Percentiles rank a stretch among this genome's conserved stretches.
These are phyloP conservation scores for Clonostachys rhizophaga DNA, from an alignment of 2,329 filamentous ascomycete species.

Conservation along the genomic window DNA sequence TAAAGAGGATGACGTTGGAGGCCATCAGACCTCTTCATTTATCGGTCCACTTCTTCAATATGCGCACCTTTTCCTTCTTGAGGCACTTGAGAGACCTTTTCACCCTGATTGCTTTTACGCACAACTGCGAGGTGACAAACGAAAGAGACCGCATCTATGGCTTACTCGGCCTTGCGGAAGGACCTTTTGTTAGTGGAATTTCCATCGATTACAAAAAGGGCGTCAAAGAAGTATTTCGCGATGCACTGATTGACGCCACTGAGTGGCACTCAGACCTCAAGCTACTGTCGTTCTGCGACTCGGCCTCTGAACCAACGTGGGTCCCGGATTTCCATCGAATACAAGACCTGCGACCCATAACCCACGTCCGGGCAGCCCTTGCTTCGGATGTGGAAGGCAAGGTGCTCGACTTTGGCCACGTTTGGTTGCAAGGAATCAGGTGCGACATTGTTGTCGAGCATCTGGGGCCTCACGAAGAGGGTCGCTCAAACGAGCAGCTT, in stretches of 20 bases:
- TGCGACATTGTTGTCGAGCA: background rate
- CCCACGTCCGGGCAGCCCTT: background rate
- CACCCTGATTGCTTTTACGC: constrained; percentile 8
- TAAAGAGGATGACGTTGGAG: background rate
- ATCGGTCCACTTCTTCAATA: background rate
- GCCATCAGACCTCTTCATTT: background rate
- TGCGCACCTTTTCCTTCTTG: background rate
- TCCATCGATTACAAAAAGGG: background rate
- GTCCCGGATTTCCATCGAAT: background rate
- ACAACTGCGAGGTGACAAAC: constrained; percentile 10
- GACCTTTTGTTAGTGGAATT: background rate
- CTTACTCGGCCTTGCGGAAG: constrained; percentile 9
- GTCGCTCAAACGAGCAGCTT: background rate
- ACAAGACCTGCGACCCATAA: background rate
- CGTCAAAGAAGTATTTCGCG: background rate
- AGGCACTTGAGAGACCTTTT: constrained; percentile 1
- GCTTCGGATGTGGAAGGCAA: background rate
- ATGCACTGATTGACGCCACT: background rate
- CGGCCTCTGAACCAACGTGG: background rate
- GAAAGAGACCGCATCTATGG: constrained; percentile 13
- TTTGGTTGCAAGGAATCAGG: background rate
- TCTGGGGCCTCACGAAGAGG: background rate
- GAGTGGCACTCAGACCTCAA: background rate
- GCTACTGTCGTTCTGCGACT: background rate
- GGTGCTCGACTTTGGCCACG: background rate